Conservation (phyloP, 2,329 filamentous ascomycete genomes). For the Cercospora sesami region DNA sequence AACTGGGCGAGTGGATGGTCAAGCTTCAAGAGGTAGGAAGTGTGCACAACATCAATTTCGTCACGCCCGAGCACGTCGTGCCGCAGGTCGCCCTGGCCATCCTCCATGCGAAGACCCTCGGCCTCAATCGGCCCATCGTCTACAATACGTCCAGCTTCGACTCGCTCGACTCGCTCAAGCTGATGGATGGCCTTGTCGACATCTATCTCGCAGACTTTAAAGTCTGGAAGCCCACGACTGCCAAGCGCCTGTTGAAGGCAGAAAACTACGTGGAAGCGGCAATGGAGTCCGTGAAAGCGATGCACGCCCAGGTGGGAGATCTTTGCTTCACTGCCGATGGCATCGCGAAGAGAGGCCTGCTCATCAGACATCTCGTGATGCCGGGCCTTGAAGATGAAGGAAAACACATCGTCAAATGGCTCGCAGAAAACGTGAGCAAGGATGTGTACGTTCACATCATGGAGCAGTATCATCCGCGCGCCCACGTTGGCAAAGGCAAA, state of each 20-base stretch:
- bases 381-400: conserved; percentile 75
- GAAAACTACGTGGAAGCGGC: conserved; percentile 73
- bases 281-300: conserved; percentile 73
- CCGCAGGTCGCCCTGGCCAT: conserved; percentile 79
- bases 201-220: conserved; percentile 91
- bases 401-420: conserved; percentile 70
- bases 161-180: conserved; percentile 66
- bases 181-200: conserved; percentile 77
- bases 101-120: conserved; percentile 68
- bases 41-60: conserved; percentile 87
- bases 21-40: conserved; percentile 74
- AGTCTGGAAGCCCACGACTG: conserved; percentile 68
- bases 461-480: conserved; percentile 82
- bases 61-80: conserved; percentile 84
- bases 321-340: conserved; percentile 79
- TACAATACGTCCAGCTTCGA: conserved; percentile 87
- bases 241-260: conserved; percentile 72
- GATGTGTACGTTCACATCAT: conserved; percentile 84
- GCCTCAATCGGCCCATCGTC: conserved; percentile 70
- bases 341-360: conserved; percentile 72
- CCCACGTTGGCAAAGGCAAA: conserved; percentile 73
- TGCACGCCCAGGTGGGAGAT: conserved; percentile 80
- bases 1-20: conserved; percentile 78
- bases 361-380: conserved; percentile 82
- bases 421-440: conserved; percentile 69